Percentiles rank a stretch among this genome's conserved stretches.
Evolutionary conservation across 208 protist species (phyloP).

Genomic region (Novymonas esmeraldas): DNA sequence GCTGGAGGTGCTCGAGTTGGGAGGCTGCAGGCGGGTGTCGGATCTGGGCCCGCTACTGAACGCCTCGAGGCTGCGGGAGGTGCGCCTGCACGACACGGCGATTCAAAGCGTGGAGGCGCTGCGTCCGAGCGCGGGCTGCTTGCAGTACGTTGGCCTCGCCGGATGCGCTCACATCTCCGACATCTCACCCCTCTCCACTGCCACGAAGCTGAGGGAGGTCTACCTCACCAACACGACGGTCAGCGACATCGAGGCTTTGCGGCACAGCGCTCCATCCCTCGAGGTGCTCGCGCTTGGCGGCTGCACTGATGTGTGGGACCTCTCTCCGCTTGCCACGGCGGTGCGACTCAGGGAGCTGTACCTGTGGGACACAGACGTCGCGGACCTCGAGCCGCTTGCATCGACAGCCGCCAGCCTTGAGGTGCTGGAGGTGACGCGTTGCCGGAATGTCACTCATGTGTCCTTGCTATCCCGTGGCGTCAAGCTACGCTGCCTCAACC

Average conservation of each 20-base stretch:
- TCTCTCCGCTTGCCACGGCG: neutral
- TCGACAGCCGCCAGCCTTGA: neutral
- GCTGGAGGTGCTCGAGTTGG: constrained; percentile 10
- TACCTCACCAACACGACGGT: constrained; percentile 11
- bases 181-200: constrained; percentile 6
- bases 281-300: constrained; percentile 7
- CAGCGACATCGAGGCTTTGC: constrained; percentile 1
- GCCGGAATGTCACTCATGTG: constrained; percentile 5
- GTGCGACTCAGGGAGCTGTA: constrained; percentile 8
- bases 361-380: constrained; percentile 8
- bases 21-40: neutral
- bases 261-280: constrained; percentile 2
- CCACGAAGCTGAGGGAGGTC: constrained; percentile 10
- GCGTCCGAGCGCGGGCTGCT: neutral
- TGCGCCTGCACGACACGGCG: constrained; percentile 13
- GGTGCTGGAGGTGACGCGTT: constrained; percentile 8
- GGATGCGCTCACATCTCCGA: constrained; percentile 4
- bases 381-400: neutral
- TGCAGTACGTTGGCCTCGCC: constrained; percentile 7
- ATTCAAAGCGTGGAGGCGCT: constrained; percentile 8
- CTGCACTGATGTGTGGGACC: neutral
- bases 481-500: constrained; percentile 8
- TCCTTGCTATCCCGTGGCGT: neutral
- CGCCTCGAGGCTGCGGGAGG: constrained; percentile 7
- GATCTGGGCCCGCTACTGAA: neutral